Evolutionary conservation across 2,329 filamentous ascomycete species (phyloP).

Genomic region (Talaromyces sp.): DNA sequence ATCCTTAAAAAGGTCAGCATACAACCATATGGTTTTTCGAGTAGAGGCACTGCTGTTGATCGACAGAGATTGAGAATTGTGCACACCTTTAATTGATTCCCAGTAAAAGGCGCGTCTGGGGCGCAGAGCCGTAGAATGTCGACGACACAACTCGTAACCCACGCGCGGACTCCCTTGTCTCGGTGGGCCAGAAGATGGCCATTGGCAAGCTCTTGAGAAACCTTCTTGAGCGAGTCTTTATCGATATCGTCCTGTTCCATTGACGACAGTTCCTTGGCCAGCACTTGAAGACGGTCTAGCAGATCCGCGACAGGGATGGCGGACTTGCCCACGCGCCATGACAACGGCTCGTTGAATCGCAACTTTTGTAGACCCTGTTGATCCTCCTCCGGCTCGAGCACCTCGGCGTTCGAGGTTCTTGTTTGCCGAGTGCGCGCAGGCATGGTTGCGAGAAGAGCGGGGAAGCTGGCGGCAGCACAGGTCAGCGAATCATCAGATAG

Average conservation of each 20-base stretch:
- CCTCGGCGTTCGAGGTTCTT: conserved; percentile 25
- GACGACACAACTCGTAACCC: conserved; percentile 81
- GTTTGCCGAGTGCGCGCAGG: conserved; percentile 40
- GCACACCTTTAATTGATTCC: conserved; percentile 79
- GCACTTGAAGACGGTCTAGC: conserved; percentile 70
- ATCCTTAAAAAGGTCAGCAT: conserved; percentile 54
- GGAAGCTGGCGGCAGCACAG: conserved; percentile 11
- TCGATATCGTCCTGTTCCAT: conserved; percentile 85
- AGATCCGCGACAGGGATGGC: conserved; percentile 80
- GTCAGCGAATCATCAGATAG: conserved; percentile 14
- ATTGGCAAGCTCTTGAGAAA: conserved; percentile 79
- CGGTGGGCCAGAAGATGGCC: conserved; percentile 83
- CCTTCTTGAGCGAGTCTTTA: conserved; percentile 73
- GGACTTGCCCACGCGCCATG: conserved; percentile 81
- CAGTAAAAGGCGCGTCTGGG: conserved; percentile 89
- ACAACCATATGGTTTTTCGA: neutral
- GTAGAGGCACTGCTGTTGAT: neutral
- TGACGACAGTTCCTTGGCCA: conserved; percentile 76
- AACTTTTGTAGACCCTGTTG: conserved; percentile 44
- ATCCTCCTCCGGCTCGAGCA: conserved; percentile 29
- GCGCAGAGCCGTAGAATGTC: conserved; percentile 91
- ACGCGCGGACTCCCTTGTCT: conserved; percentile 88
- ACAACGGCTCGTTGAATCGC: conserved; percentile 77
- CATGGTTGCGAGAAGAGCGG: conserved; percentile 28
- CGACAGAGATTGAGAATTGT: conserved; percentile 6